phyloP scores from a whole-genome alignment of 2,329 filamentous ascomycete genomes.

The Aureobasidium sp. region DNA sequence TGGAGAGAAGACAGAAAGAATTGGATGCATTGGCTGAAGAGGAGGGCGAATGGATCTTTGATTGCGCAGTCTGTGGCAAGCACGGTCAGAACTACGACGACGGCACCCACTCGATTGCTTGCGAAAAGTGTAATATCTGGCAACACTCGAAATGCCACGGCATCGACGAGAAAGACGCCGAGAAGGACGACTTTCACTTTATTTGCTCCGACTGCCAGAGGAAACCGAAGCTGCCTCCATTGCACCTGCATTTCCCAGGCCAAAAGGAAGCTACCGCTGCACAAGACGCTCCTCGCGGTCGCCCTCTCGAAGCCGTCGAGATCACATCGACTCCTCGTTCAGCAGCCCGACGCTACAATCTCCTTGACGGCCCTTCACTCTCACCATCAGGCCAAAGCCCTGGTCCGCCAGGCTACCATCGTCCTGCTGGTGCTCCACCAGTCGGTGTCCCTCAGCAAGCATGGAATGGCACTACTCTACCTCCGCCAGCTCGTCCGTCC shows the following conservation, averaged over 20 bases:
- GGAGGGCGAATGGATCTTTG: slow-evolving; percentile 87
- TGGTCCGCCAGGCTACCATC: slow-evolving; percentile 32
- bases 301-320: slow-evolving; percentile 19
- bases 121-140: slow-evolving; percentile 91
- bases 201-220: slow-evolving; percentile 70
- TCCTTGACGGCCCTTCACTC: slow-evolving; percentile 29
- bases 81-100: slow-evolving; percentile 86
- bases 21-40: slow-evolving; percentile 60
- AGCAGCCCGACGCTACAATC: slow-evolving; percentile 14
- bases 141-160: slow-evolving; percentile 90
- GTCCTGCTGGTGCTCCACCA: slow-evolving; percentile 14
- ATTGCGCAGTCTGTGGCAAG: slow-evolving; percentile 79
- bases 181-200: slow-evolving; percentile 79
- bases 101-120: slow-evolving; percentile 86
- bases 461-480: slow-evolving; percentile 23
- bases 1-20: slow-evolving; percentile 70
- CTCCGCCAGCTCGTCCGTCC: slow-evolving; percentile 18
- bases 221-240: slow-evolving; percentile 54
- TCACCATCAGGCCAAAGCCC: slow-evolving; percentile 37
- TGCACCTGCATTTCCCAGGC: slow-evolving; percentile 41
- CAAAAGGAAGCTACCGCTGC: not conserved
- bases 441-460: slow-evolving; percentile 21
- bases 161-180: slow-evolving; percentile 69
- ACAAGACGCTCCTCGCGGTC: slow-evolving; percentile 18
- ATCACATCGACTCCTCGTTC: slow-evolving; percentile 16